Evolutionary conservation across 768 basidiomycete species (phyloP).

Genomic region (Suillus bovinus): DNA sequence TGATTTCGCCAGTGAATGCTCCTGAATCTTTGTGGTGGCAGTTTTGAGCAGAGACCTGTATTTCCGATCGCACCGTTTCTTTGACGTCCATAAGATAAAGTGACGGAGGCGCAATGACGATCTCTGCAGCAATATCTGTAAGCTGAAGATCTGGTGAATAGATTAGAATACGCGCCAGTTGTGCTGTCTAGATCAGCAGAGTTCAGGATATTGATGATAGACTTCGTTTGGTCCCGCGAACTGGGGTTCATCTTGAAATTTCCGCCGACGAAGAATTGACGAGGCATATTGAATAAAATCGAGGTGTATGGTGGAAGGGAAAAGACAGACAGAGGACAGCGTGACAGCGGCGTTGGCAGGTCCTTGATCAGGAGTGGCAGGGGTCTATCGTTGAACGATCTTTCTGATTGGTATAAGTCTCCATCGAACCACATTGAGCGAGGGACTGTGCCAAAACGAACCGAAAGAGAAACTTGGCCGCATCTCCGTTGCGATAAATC

Average conservation of each 20-base stretch:
- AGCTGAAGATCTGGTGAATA: slow-evolving; percentile 15
- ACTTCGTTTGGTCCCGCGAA: slow-evolving; percentile 59
- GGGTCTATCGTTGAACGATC: too few relatives aligned
- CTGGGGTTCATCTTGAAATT: slow-evolving; percentile 99
- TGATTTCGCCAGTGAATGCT: slow-evolving; percentile 97
- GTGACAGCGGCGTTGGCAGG: too few relatives aligned
- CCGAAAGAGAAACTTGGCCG: too few relatives aligned
- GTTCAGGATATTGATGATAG: slow-evolving; percentile 73
- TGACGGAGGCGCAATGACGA: slow-evolving; percentile 89
- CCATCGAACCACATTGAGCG: too few relatives aligned
- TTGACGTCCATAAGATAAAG: slow-evolving; percentile 82
- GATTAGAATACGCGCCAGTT: slow-evolving; percentile 57
- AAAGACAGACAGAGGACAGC: too few relatives aligned
- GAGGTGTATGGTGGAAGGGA: background rate
- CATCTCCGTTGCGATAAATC: too few relatives aligned
- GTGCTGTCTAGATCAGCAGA: slow-evolving; percentile 72
- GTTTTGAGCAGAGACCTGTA: slow-evolving; percentile 91
- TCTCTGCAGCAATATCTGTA: slow-evolving; percentile 53
- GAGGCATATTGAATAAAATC: slow-evolving; percentile 50
- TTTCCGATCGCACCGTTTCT: slow-evolving; percentile 58
- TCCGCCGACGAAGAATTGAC: slow-evolving; percentile 92
- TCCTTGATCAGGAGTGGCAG: too few relatives aligned
- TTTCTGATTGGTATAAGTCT: too few relatives aligned
- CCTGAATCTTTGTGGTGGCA: slow-evolving; percentile 81
- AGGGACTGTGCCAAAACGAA: too few relatives aligned